Base-by-base conservation (phyloP, 2,329 filamentous ascomycete species). In the Penicillium frequentans region DNA sequence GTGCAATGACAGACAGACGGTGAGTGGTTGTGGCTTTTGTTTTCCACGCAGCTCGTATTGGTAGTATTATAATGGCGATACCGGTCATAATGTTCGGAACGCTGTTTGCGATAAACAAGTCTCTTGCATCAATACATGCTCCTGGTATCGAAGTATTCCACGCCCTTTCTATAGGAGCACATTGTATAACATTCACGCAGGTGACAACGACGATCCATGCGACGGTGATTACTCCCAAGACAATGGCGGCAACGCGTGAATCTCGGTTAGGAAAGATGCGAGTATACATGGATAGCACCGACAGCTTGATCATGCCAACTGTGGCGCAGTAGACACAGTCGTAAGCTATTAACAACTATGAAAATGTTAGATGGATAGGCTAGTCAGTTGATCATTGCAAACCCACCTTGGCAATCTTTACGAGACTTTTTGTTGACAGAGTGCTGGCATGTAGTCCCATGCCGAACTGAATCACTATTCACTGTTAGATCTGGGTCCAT, bases 121-220 rank as follows among this genome's bases (percentile, higher is more conserved):
- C 79, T 44, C 81, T 77, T 24, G 81, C 76, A 64, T 81, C 72
- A 61, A 83, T 79, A 61, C 82, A 84, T 3, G 64, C 64, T 1
- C 81, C 81, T 0, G 79, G 76, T 1, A 81, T 53, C 0, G 73
- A 63, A 0, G 75, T 74, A 23, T 81, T 73, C 81, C 81, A 84
- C 0, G 80, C 68, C 64, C 81, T 82, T 49, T 75, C 64, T 7
- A 83, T 75, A 0, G 81, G 82, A 0, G 76, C 71, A 68, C 82
- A 84, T 63, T 82, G 80, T 62, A 84, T 84, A 56, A 82, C 75
- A 65, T 78, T 80, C 42, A 82, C 71, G 51, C 80, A 79, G 9
- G 78, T 79, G 59, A 81, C 78, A 55, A 72, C 73, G 31, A 83
- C 68, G 29, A 77, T 75, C 80, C 82, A 84, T 23, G 68, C 67